Evolutionary conservation across 2,329 filamentous ascomycete genomes (phyloP).

Genomic region (Cercospora zeae-maydis): DNA sequence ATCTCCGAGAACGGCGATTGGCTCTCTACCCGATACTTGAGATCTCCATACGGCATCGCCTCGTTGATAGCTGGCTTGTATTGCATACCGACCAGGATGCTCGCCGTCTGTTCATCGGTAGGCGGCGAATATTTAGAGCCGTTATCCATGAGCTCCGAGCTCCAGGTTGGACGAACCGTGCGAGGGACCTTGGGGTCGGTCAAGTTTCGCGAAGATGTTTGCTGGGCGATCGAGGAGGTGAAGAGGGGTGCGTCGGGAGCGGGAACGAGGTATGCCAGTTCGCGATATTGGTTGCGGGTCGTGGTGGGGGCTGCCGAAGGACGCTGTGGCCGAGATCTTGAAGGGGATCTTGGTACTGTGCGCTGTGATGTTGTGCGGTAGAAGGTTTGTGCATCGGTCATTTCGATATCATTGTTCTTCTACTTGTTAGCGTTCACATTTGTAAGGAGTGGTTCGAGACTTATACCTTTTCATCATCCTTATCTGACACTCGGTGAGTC

Average conservation of each 20-base stretch:
- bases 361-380: too few relatives aligned
- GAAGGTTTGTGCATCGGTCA: too few relatives aligned
- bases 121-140: not conserved
- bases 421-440: too few relatives aligned
- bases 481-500: too few relatives aligned
- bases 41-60: not conserved
- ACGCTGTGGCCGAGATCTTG: not conserved
- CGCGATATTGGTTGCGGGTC: not conserved
- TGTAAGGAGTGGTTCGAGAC: too few relatives aligned
- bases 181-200: not conserved
- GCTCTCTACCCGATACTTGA: not conserved
- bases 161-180: not conserved
- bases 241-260: not conserved
- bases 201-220: not conserved
- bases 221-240: not conserved
- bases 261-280: not conserved
- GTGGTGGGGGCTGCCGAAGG: not conserved
- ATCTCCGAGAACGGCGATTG: not conserved
- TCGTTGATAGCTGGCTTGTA: not conserved
- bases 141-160: not conserved
- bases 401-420: too few relatives aligned
- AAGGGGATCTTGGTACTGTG: not conserved
- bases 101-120: not conserved
- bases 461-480: too few relatives aligned
- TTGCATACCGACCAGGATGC: not conserved